phyloP scores from a whole-genome alignment of 2,329 filamentous ascomycete genomes.

The Pseudocercospora macadamiae region DNA sequence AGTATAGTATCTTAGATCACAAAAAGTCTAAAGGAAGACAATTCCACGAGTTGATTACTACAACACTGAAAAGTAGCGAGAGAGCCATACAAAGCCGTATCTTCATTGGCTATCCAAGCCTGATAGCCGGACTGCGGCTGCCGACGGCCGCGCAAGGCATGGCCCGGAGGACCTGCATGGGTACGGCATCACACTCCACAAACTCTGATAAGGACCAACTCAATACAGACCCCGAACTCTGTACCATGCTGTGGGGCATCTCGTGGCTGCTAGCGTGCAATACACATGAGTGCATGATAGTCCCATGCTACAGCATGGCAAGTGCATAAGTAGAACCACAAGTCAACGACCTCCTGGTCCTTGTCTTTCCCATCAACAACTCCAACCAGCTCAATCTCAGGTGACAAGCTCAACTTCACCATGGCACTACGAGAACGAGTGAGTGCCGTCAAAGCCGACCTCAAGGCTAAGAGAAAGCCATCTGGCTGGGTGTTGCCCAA shows the following conservation, averaged over 20 bases:
- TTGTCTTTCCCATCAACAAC: background rate
- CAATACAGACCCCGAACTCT: background rate
- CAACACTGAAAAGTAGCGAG: background rate
- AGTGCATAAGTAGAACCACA: slow-evolving; percentile 10
- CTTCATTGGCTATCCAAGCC: background rate
- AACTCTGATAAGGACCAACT: slow-evolving; percentile 19
- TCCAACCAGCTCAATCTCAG: no score
- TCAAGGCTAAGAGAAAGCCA: slow-evolving; percentile 40
- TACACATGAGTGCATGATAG: background rate
- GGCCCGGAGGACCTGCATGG: slow-evolving; percentile 8
- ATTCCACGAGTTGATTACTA: background rate
- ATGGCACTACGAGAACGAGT: slow-evolving; percentile 34
- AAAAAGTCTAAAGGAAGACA: background rate
- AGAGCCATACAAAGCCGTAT: background rate
- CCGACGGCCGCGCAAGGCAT: slow-evolving; percentile 2
- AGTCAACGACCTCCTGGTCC: background rate
- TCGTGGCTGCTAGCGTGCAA: slow-evolving; percentile 16
- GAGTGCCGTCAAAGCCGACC: slow-evolving; percentile 35
- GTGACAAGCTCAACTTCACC: no score
- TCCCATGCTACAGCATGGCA: slow-evolving; percentile 3
- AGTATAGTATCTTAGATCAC: background rate
- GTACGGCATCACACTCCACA: slow-evolving; percentile 3
- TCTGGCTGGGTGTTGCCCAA: slow-evolving; percentile 48
- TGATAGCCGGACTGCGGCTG: slow-evolving; percentile 5
- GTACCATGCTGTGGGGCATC: slow-evolving; percentile 3